phyloP scores from a whole-genome alignment of 768 basidiomycete species.

The Gautieria morchelliformis region DNA sequence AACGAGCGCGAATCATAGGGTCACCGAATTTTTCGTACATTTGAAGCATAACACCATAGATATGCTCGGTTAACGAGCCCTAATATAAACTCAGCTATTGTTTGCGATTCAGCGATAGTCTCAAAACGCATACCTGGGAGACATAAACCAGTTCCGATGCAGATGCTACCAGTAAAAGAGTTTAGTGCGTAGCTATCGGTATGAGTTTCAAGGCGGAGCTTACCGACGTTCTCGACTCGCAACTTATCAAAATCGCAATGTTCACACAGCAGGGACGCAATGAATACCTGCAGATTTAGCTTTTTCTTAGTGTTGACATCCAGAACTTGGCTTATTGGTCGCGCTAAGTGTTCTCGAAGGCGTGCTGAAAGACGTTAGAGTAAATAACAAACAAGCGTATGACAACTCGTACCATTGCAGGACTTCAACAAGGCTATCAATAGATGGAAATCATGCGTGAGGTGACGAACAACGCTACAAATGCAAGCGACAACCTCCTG shows the following conservation, averaged over 20 bases:
- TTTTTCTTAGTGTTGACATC: constrained; percentile 17
- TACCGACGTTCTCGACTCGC: constrained; percentile 51
- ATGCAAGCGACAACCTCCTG: constrained; percentile 92
- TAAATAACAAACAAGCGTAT: background rate
- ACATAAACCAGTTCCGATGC: constrained; percentile 48
- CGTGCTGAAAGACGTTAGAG: constrained; percentile 35
- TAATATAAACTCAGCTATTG: constrained; percentile 18
- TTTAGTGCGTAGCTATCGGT: background rate
- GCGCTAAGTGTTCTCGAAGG: constrained; percentile 46
- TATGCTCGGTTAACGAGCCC: constrained; percentile 72
- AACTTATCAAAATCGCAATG: constrained; percentile 82
- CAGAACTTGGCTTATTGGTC: constrained; percentile 32
- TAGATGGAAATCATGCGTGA: constrained; percentile 79
- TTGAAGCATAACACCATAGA: constrained; percentile 62
- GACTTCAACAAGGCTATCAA: constrained; percentile 76
- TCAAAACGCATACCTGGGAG: constrained; percentile 33
- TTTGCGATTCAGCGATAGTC: background rate
- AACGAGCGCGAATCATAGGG: constrained; percentile 50
- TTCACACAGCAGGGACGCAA: constrained; percentile 78
- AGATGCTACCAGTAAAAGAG: constrained; percentile 33
- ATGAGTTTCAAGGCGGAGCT: constrained; percentile 17
- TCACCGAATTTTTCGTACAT: constrained; percentile 63
- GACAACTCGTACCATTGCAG: constrained; percentile 54
- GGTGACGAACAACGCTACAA: constrained; percentile 71
- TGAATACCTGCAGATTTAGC: constrained; percentile 67